Evolutionary conservation across 1,284 basidiomycete genomes (phyloP).

Genomic region (Moniliella sp.): DNA sequence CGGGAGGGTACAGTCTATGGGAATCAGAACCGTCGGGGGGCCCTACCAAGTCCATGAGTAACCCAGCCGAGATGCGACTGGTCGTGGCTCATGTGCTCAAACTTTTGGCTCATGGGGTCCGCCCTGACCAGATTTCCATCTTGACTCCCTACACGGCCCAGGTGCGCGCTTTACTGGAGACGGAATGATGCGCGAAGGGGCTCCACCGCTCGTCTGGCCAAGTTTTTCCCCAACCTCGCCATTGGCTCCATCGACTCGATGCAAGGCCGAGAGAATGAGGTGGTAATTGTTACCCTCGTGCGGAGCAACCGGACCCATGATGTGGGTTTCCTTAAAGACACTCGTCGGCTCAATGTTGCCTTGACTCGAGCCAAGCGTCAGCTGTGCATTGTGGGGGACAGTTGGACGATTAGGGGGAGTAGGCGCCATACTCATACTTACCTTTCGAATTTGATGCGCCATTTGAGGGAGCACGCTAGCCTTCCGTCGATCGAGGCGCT

Average conservation of each 20-base stretch:
- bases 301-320: conserved; percentile 15
- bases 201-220: conserved; percentile 48
- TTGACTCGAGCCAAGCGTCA: conserved; percentile 28
- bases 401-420: conserved; percentile 11
- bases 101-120: conserved; percentile 51
- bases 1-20: conserved; percentile 3
- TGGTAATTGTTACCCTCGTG: conserved; percentile 21
- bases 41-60: conserved; percentile 1
- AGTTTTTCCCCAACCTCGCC: conserved; percentile 3
- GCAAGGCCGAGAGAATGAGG: conserved; percentile 30
- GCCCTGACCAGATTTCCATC: conserved; percentile 57
- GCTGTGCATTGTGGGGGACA: conserved; percentile 22
- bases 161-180: conserved; percentile 34
- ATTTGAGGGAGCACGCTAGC: too few species aligned
- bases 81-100: conserved; percentile 60
- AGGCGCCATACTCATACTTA: too few species aligned
- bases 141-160: conserved; percentile 54
- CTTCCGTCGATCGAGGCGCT: too few species aligned
- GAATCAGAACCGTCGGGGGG: too few species aligned
- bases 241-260: conserved; percentile 27
- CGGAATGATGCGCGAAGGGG: too few species aligned
- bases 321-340: conserved; percentile 25
- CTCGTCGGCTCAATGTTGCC: conserved; percentile 25
- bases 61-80: conserved; percentile 32
- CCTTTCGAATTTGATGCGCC: too few species aligned